Evolutionary conservation across 1,284 basidiomycete genomes (phyloP).

Genomic region (Ganoderma sp.): DNA sequence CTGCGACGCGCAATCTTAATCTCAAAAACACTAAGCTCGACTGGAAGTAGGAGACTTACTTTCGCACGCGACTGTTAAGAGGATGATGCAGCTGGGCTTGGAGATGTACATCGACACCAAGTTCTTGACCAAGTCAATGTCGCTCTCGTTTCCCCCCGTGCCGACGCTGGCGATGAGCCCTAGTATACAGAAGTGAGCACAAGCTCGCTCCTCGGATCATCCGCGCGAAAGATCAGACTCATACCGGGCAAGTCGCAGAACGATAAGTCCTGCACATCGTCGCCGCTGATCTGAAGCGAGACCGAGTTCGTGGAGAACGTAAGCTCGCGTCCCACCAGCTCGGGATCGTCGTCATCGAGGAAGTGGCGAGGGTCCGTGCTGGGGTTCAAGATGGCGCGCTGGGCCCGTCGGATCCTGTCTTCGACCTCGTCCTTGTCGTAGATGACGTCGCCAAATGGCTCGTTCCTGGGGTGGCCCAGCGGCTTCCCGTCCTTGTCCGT

Average conservation of each 20-base stretch:
- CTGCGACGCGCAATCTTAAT: slow-evolving; percentile 43
- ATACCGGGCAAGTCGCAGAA: slow-evolving; percentile 75
- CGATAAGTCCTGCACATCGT: slow-evolving; percentile 71
- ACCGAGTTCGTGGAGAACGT: slow-evolving; percentile 71
- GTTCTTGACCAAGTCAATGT: slow-evolving; percentile 67
- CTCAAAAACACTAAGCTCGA: background rate
- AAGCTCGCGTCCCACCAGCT: slow-evolving; percentile 42
- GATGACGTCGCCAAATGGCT: slow-evolving; percentile 62
- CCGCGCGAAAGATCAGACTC: slow-evolving; percentile 2
- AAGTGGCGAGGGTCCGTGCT: slow-evolving; percentile 41
- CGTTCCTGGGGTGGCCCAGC: slow-evolving; percentile 47
- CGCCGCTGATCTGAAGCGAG: slow-evolving; percentile 69
- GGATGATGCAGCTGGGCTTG: slow-evolving; percentile 68
- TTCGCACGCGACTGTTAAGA: slow-evolving; percentile 75
- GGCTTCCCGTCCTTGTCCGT: slow-evolving; percentile 52
- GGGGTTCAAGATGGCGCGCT: slow-evolving; percentile 74
- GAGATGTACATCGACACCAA: slow-evolving; percentile 61
- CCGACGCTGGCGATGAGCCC: slow-evolving; percentile 72
- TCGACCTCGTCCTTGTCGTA: slow-evolving; percentile 60
- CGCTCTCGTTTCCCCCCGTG: slow-evolving; percentile 52
- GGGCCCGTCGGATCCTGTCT: slow-evolving; percentile 69
- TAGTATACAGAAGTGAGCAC: slow-evolving; percentile 27
- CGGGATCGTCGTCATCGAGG: slow-evolving; percentile 40
- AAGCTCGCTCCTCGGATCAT: no score
- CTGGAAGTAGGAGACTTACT: slow-evolving; percentile 48